Percentiles rank a stretch among this genome's conserved stretches.
Conservation (phyloP, 73 alveolate genomes). For the Paramecium sexaurelia region DNA sequence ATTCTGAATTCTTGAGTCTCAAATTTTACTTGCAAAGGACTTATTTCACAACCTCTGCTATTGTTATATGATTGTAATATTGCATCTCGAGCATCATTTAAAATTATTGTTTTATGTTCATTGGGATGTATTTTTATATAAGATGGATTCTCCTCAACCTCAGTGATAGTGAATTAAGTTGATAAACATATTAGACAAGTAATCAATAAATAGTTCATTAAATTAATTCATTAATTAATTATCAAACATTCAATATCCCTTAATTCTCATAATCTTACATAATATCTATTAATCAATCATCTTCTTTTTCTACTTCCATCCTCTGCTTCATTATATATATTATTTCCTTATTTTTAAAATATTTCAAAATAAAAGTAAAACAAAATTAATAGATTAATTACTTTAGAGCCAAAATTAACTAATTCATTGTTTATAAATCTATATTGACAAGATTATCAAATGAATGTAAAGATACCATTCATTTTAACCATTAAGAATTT, state of each 20-base stretch:
- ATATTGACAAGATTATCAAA: no score
- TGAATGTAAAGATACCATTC: no score
- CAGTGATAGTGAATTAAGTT: neutral
- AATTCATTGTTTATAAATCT: no score
- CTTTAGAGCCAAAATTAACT: no score
- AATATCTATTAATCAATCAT: no score
- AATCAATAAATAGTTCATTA: neutral
- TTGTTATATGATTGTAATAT: neutral
- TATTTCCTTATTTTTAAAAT: neutral
- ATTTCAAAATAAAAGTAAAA: neutral
- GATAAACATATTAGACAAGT: neutral
- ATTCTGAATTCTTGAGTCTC: slow-evolving; percentile 15
- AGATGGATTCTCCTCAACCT: neutral
- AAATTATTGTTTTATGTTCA: neutral
- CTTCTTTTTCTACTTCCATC: no score
- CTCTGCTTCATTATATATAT: neutral
- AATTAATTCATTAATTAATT: neutral
- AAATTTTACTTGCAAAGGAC: neutral
- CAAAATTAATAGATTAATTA: no score
- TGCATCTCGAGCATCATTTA: slow-evolving; percentile 14
- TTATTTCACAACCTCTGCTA: neutral
- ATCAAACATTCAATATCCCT: neutral
- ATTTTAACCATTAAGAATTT: no score
- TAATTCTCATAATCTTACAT: neutral
- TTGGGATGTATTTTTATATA: neutral